Evolutionary conservation across 163 green algal species (phyloP).

Genomic region (Volvox carteri): DNA sequence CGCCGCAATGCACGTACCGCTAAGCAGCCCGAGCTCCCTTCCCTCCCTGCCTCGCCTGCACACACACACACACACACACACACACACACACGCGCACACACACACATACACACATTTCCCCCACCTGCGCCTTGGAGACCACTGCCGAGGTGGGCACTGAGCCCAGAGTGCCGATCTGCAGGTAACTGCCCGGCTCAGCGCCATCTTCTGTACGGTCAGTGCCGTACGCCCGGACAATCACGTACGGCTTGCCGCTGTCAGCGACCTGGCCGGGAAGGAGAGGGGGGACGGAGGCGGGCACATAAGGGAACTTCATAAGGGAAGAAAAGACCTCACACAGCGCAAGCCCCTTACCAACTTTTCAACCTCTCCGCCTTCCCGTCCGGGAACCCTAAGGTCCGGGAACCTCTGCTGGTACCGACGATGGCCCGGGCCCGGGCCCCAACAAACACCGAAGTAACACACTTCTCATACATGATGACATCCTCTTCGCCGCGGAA

Average conservation of each 20-base stretch:
- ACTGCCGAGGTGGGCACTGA: neutral
- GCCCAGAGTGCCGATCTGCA: slow-evolving; percentile 39
- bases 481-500: no score
- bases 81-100: neutral
- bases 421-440: no score
- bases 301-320: neutral
- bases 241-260: slow-evolving; percentile 43
- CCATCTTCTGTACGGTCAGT: slow-evolving; percentile 31
- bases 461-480: no score
- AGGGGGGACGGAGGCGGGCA: neutral
- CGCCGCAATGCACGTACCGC: no score
- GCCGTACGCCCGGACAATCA: slow-evolving; percentile 44
- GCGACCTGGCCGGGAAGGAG: slow-evolving; percentile 15
- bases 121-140: slow-evolving; percentile 25
- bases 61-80: neutral
- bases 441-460: no score
- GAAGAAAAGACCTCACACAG: neutral
- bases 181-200: slow-evolving; percentile 29
- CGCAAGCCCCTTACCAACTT: no score
- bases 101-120: neutral
- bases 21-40: no score
- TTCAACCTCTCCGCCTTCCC: no score
- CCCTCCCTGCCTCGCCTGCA: no score
- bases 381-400: no score
- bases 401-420: no score